These are phyloP conservation scores for Corylus americana DNA, from an alignment of 306 rosid genomes.

Conservation along the genomic window DNA sequence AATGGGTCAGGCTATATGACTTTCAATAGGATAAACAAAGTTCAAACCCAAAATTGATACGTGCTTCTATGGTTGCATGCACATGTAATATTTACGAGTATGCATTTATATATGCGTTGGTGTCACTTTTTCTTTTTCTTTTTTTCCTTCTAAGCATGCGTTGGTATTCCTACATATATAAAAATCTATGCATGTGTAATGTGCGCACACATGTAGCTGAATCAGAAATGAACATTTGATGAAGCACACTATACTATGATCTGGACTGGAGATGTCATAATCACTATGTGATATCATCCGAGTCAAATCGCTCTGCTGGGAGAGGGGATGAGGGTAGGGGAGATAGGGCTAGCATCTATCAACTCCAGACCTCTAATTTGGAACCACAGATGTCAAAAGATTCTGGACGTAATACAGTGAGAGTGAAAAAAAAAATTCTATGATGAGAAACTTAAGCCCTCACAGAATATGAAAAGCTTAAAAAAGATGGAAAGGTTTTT, in stretches of 20 bases:
- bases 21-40: background rate
- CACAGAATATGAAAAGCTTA: background rate
- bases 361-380: constrained; percentile 6
- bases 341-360: background rate
- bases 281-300: too few relatives aligned
- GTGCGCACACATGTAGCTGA: background rate
- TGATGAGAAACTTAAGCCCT: background rate
- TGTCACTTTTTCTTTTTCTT: too few relatives aligned
- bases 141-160: too few relatives aligned
- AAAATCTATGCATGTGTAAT: background rate
- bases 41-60: background rate
- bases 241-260: background rate
- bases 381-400: background rate
- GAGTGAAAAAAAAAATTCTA: background rate
- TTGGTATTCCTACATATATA: background rate
- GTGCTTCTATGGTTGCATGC: constrained; percentile 1
- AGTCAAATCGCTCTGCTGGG: too few relatives aligned
- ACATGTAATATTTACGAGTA: background rate
- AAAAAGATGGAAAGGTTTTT: background rate
- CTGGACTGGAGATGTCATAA: background rate
- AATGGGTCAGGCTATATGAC: background rate
- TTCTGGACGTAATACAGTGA: background rate
- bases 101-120: background rate
- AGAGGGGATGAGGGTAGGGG: too few relatives aligned
- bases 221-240: background rate